Base-by-base conservation (phyloP, 768 basidiomycete genomes). In the Lentinula sp. region DNA sequence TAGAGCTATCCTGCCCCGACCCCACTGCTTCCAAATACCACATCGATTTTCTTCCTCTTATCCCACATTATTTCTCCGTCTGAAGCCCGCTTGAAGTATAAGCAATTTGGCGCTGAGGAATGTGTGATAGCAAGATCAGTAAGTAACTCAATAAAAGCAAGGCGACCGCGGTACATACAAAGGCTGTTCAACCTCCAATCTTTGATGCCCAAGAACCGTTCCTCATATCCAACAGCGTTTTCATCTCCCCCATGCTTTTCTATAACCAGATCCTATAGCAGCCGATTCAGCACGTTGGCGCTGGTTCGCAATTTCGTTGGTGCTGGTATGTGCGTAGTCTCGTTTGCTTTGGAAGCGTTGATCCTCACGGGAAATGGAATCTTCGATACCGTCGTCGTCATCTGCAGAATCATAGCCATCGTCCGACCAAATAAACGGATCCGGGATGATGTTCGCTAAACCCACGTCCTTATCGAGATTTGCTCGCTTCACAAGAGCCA, bases 221-320 rank as follows among this genome's bases (percentile, higher is more conserved):
- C 67, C 51, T 68, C 67, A 49, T 68, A 68, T 12, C 67, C 67
- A 48, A 68, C 64, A n/a, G 61, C 35, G 48, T 64, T 63, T 28
- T 63, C 66, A 15, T 64, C 28, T 28, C 28, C 28, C 28, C 3
- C 28, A 3, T 28, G 59, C 45, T 61, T 59, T 6, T 57, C 42
- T 15, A 65, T 18, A n/a, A 57, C 51, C 20, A 63, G 56, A 54
- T 67, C 67, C 67, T 65, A 68, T 55, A 68, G 48, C 2, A 68
- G 52, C n/a, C 67, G 54, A 54, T 67, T 67, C 45, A 68, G 63
- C 8, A 67, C 63, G 50, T 68, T 67, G 4, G 59, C 37, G 54
- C 63, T 64, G 5, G 67, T 65, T 32, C 67, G 62, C 16, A 67
- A 59, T 43, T 67, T 68, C 23, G 43, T 56, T n/a, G 48, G 16